Evolutionary conservation across 106 monocot species (phyloP).

Genomic region (Dendrobium catenatum): DNA sequence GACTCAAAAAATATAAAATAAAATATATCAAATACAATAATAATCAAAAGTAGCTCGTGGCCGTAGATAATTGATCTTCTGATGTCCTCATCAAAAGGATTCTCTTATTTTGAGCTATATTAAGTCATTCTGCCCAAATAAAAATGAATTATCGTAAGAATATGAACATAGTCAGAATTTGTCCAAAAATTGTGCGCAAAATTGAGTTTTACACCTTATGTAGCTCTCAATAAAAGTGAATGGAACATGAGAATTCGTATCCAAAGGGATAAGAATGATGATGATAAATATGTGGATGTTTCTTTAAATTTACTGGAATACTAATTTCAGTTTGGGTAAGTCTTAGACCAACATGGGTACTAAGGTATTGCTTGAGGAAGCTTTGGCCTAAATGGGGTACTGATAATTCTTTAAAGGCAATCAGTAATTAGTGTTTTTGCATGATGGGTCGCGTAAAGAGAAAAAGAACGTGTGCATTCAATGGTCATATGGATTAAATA

Average conservation of each 20-base stretch:
- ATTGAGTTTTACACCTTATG: too few species aligned
- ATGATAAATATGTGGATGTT: not conserved
- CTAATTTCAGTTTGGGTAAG: not conserved
- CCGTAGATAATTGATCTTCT: too few species aligned
- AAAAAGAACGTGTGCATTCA: not conserved
- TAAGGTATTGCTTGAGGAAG: not conserved
- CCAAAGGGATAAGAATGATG: too few species aligned
- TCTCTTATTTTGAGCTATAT: slow-evolving; percentile 1
- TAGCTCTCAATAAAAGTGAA: too few species aligned
- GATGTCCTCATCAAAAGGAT: too few species aligned
- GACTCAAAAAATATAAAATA: too few species aligned
- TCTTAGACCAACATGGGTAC: not conserved
- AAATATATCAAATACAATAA: too few species aligned
- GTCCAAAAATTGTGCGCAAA: too few species aligned
- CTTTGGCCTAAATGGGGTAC: not conserved
- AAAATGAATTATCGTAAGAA: not conserved
- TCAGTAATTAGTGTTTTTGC: not conserved
- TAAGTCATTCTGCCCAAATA: not conserved
- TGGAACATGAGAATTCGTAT: too few species aligned
- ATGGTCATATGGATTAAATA: not conserved
- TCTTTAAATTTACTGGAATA: not conserved
- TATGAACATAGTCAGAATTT: too few species aligned
- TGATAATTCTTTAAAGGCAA: not conserved
- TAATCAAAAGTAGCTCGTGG: too few species aligned
- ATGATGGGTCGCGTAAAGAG: not conserved